Base-by-base conservation (phyloP, 75 land plant species). In the Larix kaempferi region DNA sequence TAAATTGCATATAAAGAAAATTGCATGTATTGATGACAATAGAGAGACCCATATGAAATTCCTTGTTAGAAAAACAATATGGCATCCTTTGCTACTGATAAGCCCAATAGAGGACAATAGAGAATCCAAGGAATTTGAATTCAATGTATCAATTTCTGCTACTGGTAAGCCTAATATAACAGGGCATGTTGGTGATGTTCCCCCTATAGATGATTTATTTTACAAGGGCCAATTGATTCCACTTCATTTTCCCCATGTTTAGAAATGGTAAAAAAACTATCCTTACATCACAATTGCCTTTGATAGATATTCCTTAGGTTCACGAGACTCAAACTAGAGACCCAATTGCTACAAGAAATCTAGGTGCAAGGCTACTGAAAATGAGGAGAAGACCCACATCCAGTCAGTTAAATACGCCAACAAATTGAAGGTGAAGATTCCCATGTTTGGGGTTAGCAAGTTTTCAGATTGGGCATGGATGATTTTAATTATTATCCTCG, bases 151-250 rank as follows among this genome's bases (percentile, higher is more conserved):
- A 7, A 14, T 69, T 22, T 69, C 72, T 69, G 72, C 72, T 69
- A 10, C 23, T n/a, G 39, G 39, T 7, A n/a, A 69, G 72, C 23
- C 19, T 27, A 12, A 15, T 29, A 19, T 4, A 7, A 44, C 8
- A 69, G 72, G 7, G 8, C 8, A 10, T 2, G 12, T 35, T 21
- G 10, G n/a, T 15, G 49, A 39, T 69, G 52, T 69, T 69, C 86
- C 86, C 5, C 93, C 93, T 4, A 91, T 89, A 11, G 92, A 91
- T 82, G 92, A 91, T 57, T 86, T 91, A 67, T 91, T 91, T 83
- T 91, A 91, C 88, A 86, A 86, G 23, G 92, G 92, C 13, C 84
- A 88, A 73, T 87, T 91, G 71, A 85, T 91, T 6, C 92, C 92
- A 13, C 92, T 91, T 61, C 90, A 88, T 74, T 88, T 83, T 90